phyloP scores from a whole-genome alignment of 2,329 filamentous ascomycete genomes.

The Incumbomyces lentus region DNA sequence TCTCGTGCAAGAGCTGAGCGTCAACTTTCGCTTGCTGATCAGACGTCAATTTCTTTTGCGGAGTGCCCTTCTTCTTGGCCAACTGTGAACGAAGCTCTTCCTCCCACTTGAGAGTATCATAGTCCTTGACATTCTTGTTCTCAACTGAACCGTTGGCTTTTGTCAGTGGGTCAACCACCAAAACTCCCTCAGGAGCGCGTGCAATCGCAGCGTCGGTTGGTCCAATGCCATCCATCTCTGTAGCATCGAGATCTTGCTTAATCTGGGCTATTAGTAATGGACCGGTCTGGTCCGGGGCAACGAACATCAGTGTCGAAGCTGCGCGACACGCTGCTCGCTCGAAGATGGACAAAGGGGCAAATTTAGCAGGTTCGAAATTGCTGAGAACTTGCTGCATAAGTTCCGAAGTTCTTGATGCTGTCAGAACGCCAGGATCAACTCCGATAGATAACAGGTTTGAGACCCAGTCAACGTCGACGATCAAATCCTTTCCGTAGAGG shows the following conservation, averaged over 20 bases:
- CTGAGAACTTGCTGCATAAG: conserved; percentile 50
- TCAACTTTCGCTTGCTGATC: conserved; percentile 88
- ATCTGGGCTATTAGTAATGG: conserved; percentile 67
- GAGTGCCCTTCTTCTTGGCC: conserved; percentile 77
- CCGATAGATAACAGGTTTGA: conserved; percentile 69
- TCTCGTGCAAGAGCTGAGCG: conserved; percentile 79
- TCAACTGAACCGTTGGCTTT: conserved; percentile 65
- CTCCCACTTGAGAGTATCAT: conserved; percentile 95
- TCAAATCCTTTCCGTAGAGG: conserved; percentile 64
- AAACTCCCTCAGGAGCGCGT: conserved; percentile 75
- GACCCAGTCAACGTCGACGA: conserved; percentile 79
- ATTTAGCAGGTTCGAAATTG: conserved; percentile 12
- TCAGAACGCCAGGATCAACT: conserved; percentile 72
- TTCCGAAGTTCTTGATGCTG: conserved; percentile 49
- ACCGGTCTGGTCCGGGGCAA: conserved; percentile 74
- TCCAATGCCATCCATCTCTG: conserved; percentile 61
- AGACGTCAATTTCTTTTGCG: conserved; percentile 77
- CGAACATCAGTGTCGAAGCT: conserved; percentile 84
- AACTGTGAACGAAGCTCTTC: conserved; percentile 78
- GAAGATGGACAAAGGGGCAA: conserved; percentile 32
- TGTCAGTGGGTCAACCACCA: conserved; percentile 81
- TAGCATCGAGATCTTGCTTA: conserved; percentile 58
- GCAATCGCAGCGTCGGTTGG: conserved; percentile 88
- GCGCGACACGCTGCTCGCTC: conserved; percentile 69
- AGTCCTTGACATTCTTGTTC: conserved; percentile 88